Conservation (phyloP, 306 rosid genomes). For the Malus orientalis region DNA sequence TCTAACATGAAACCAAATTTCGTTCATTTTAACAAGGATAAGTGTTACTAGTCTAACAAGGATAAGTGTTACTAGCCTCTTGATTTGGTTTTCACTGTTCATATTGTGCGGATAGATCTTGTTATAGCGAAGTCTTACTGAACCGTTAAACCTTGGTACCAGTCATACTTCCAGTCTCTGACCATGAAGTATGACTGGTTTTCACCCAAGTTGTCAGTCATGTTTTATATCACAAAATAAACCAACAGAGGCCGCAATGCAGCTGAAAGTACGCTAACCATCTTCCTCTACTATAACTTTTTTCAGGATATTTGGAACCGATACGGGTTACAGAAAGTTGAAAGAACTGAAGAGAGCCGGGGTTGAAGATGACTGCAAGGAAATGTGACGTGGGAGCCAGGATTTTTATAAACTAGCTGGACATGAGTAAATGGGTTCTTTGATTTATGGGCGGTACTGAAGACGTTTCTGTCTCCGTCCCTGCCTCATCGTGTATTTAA, state of each 20-base stretch:
- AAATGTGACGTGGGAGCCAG: constrained; percentile 19
- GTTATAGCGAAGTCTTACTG: not conserved
- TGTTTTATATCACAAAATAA: not conserved
- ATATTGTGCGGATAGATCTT: not conserved
- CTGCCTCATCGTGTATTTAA: constrained; percentile 12
- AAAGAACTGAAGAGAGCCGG: constrained; percentile 50
- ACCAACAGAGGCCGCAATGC: not conserved
- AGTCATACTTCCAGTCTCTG: not conserved
- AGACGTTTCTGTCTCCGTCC: constrained; percentile 19
- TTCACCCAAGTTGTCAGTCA: no score
- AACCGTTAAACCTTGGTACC: not conserved
- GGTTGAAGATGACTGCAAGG: constrained; percentile 38
- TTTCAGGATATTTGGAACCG: constrained; percentile 81
- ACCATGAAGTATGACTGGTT: not conserved
- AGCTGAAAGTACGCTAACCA: not conserved
- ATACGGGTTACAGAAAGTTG: constrained; percentile 75
- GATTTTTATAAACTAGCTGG: constrained; percentile 7
- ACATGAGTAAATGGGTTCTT: constrained; percentile 22
- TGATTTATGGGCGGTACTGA: constrained; percentile 21
- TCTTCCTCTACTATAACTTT: not conserved
- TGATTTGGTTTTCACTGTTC: not conserved
- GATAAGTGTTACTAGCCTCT: not conserved
- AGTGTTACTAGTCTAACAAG: not conserved
- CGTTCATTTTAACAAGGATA: not conserved
- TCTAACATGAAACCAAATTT: not conserved